phyloP scores from a whole-genome alignment of 129 eudicot genomes.

The Lactuca sativa region DNA sequence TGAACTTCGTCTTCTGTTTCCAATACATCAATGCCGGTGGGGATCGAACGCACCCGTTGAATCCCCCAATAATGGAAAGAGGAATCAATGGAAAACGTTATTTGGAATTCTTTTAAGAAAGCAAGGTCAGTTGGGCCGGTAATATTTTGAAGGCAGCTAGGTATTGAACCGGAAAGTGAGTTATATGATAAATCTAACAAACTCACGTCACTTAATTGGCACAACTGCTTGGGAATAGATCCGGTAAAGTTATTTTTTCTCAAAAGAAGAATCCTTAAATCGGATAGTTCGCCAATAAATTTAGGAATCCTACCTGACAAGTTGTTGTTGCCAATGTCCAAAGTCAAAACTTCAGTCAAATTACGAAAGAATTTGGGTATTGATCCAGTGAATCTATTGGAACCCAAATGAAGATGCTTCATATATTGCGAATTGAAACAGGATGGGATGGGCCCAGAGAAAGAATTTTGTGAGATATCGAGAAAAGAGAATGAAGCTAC shows the following conservation, averaged over 20 bases:
- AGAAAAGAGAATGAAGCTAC: conserved; percentile 1
- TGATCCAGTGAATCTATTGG: conserved; percentile 21
- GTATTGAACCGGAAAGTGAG: conserved; percentile 27
- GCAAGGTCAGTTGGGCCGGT: background rate
- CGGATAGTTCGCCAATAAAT: conserved; percentile 6
- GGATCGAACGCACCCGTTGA: no score
- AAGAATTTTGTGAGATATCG: conserved; percentile 23
- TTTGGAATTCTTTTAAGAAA: no score
- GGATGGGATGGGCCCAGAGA: conserved; percentile 29
- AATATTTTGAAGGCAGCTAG: conserved; percentile 21
- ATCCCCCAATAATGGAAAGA: no score
- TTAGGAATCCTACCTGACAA: conserved; percentile 19
- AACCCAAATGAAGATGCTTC: conserved; percentile 24
- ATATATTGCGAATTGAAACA: background rate
- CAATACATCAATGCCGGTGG: background rate
- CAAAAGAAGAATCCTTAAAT: conserved; percentile 23
- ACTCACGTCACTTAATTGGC: conserved; percentile 14
- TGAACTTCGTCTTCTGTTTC: conserved; percentile 7
- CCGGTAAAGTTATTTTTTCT: conserved; percentile 18
- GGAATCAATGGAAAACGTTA: no score
- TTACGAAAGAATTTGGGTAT: conserved; percentile 16
- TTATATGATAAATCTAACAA: conserved; percentile 27
- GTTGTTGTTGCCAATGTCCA: conserved; percentile 27
- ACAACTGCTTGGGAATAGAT: conserved; percentile 21
- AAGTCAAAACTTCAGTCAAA: conserved; percentile 1